Base-by-base conservation (phyloP, 441 rosid species). In the Jatropha podagrica region DNA sequence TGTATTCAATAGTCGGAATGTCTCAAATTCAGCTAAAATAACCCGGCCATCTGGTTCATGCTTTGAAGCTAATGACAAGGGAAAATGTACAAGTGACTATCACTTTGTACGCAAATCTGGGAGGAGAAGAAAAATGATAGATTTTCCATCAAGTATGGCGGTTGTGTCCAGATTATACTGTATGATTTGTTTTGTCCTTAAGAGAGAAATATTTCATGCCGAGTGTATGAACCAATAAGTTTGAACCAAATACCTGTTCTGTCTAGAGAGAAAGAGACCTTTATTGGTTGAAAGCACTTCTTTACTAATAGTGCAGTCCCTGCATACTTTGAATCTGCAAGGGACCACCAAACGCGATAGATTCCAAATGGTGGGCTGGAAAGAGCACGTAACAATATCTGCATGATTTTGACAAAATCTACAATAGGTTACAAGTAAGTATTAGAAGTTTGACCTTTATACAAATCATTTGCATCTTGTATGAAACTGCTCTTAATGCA, bases 31-130 rank as follows among this genome's bases (percentile, higher is more conserved):
- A 70, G 92, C 97, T 81, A 94, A 85, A 84, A 96, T 96, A 74
- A 92, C 96, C 74, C 99, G 86, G 71, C 99, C 98, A 87, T 94
- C 98, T 56, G 87, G 89, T 86, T 96, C 99, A 73, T 94, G 97
- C 86, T 90, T 94, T 59, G 88, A 85, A 73, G 87, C 99, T 96
- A 81, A 77, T 72, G 81, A 71, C 27, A 79, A 80, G 20, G 69
- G 74, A 15, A 55, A 27, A 44, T 64, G 67, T 60, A 79, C 54
- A 67, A 71, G 48, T 49, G 71, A 77, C n/a, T 23, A 52, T n/a
- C 66, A 70, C 55, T 63, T 32, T 14, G 42, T 32, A 46, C 15
- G 65, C 61, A 63, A 72, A 48, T 41, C 37, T 27, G n/a, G 42
- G 20, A 41, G 8, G 18, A 65, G 46, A 48, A 46, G 27, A 40